Base-by-base conservation (phyloP, 805 yeast genomes). In the Jamesozyma piceae region DNA sequence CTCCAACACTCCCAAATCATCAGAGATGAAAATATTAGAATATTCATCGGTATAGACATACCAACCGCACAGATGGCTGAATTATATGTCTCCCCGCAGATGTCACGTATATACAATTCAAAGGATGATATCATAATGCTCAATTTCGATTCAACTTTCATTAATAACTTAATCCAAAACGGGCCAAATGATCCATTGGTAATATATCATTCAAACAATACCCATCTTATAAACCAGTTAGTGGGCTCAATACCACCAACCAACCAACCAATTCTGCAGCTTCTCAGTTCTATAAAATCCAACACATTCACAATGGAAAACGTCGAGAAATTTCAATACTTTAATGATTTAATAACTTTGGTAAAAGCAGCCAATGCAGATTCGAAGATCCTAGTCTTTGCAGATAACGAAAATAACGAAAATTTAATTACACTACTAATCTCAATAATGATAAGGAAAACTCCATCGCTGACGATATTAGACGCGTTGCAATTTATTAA, bases 21-120 rank as follows among this genome's bases (percentile, higher is more conserved):
- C 9, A 41, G 45, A 17, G 49, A 55, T n/a, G 58, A 68, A 43
- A 68, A 69, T 46, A 66, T 73, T 46, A 62, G 56, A 42, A 63
- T 61, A 43, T 57, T 68, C 38, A 54, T 68, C 22, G 64, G 67
- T 17, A 48, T 66, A 1, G 58, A 57, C 21, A 43, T 68, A 18
- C 62, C 68, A 6, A 57, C 65, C 1, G 56, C 55, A 28, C 54
- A 60, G 31, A 54, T 63, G 37, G 58, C 63, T 28, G 56, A 59
- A 32, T 54, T 53, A 18, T 47, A 47, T 36, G 39, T 29, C 26
- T 28, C 32, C 13, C 24, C 31, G 5, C 14, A 19, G 1, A 36
- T 41, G 5, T 6, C 29, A 10, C 17, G 17, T 6, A 17, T 42
- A 17, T 43, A 43, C 21, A 31, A 48, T 49, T 35, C 54, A 53